A percentile compares a stretch with the other conserved stretches of the same genome.
phyloP scores from a whole-genome alignment of 495 filamentous ascomycete genomes.

The Echria macrotheca region DNA sequence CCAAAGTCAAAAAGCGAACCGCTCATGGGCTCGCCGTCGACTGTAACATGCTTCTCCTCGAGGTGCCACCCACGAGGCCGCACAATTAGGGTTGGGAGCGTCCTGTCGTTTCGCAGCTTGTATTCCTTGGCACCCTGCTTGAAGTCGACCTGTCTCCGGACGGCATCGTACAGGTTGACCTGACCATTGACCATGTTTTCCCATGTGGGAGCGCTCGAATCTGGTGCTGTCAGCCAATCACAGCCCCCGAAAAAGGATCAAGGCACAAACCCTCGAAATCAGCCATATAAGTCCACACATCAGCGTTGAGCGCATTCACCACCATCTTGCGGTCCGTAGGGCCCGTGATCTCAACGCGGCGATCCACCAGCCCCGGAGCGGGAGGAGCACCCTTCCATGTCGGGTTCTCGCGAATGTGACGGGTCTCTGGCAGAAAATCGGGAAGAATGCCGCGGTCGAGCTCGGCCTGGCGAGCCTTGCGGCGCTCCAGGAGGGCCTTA shows the following conservation, averaged over 20 bases:
- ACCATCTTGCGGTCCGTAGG: constrained; percentile 99
- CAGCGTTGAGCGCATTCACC: constrained; percentile 92
- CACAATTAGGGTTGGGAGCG: constrained; percentile 76
- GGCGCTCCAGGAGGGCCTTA: constrained; percentile 83
- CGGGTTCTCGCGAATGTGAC: constrained; percentile 88
- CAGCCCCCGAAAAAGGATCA: neutral
- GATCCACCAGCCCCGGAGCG: constrained; percentile 88
- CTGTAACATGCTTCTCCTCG: constrained; percentile 96
- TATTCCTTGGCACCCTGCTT: constrained; percentile 93
- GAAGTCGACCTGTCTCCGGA: constrained; percentile 93
- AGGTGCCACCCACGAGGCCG: constrained; percentile 91
- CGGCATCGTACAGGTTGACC: constrained; percentile 96
- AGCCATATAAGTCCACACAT: constrained; percentile 99
- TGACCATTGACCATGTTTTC: constrained; percentile 99
- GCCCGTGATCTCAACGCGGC: constrained; percentile 97
- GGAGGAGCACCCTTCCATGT: constrained; percentile 93
- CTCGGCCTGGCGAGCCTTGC: constrained; percentile 83
- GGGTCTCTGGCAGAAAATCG: constrained; percentile 95
- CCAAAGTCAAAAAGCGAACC: constrained; percentile 95
- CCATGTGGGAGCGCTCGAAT: constrained; percentile 97
- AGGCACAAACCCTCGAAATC: constrained; percentile 78
- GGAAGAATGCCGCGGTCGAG: constrained; percentile 87
- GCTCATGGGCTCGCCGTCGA: constrained; percentile 93
- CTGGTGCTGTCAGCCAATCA: constrained; percentile 36
- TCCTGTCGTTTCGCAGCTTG: constrained; percentile 85